These are phyloP conservation scores for Leavenworthia alabamica DNA, from an alignment of 345 rosid genomes.

Conservation along the genomic window DNA sequence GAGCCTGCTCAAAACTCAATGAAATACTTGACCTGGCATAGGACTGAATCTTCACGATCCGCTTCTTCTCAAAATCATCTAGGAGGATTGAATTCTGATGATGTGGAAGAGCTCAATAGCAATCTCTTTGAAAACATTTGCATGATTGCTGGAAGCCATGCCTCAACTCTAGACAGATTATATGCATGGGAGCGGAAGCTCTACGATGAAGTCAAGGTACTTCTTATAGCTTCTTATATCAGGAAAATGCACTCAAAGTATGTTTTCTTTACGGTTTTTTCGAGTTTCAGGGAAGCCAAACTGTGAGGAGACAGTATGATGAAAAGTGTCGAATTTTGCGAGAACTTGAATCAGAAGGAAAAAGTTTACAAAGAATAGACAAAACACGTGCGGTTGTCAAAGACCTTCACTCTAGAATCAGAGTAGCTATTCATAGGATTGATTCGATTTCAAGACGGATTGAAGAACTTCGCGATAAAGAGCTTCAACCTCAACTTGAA, in stretches of 20 bases:
- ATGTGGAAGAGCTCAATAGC: constrained; percentile 50
- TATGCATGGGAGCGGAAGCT: constrained; percentile 99
- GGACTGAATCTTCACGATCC: constrained; percentile 80
- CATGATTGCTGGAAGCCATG: constrained; percentile 94
- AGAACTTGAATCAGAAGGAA: constrained; percentile 64
- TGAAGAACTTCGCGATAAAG: constrained; percentile 86
- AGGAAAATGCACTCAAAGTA: neutral
- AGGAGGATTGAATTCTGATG: constrained; percentile 57
- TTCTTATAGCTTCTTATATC: neutral
- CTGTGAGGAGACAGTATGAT: constrained; percentile 67
- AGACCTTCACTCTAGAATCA: constrained; percentile 90
- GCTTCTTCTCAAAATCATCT: constrained; percentile 66
- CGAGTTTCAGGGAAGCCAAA: constrained; percentile 71
- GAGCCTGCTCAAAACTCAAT: constrained; percentile 55
- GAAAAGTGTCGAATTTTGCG: constrained; percentile 53
- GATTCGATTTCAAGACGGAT: constrained; percentile 80
- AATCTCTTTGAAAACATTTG: constrained; percentile 61
- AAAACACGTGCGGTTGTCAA: constrained; percentile 83
- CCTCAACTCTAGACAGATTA: constrained; percentile 84
- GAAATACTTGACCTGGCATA: constrained; percentile 88
- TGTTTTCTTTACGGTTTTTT: neutral
- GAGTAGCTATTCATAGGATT: constrained; percentile 87
- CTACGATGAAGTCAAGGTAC: constrained; percentile 96
- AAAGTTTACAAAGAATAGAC: constrained; percentile 47
- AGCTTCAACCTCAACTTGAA: constrained; percentile 96